Conservation (phyloP, 805 yeast species). For the Wickerhamomyces strasburgensis region DNA sequence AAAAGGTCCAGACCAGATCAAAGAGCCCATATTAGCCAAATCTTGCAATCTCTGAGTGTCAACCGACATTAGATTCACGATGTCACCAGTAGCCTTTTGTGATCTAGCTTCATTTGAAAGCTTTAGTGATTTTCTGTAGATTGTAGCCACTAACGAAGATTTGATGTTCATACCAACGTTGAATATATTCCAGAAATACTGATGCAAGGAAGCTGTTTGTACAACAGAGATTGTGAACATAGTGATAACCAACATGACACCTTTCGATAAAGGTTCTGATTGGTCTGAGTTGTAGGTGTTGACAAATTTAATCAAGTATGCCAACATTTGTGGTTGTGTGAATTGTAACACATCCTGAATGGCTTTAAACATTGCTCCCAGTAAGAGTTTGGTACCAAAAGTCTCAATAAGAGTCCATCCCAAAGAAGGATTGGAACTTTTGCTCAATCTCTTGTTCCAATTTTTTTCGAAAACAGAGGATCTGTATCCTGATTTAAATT, state of each 20-base stretch:
- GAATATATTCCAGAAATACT: constrained; percentile 69
- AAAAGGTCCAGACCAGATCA: constrained; percentile 91
- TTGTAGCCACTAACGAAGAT: constrained; percentile 60
- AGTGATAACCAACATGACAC: constrained; percentile 66
- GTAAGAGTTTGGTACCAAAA: constrained; percentile 63
- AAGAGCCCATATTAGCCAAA: constrained; percentile 68
- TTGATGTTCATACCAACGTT: constrained; percentile 75
- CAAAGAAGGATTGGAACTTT: constrained; percentile 43
- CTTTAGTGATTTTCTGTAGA: constrained; percentile 63
- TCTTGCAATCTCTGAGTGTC: constrained; percentile 89
- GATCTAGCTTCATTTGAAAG: constrained; percentile 69
- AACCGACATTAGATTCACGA: constrained; percentile 91
- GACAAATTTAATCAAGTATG: constrained; percentile 57
- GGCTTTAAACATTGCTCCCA: constrained; percentile 72
- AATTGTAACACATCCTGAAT: constrained; percentile 78
- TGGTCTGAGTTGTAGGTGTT: constrained; percentile 37
- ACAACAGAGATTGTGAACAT: constrained; percentile 74
- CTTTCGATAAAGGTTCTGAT: constrained; percentile 57
- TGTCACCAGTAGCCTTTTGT: constrained; percentile 80
- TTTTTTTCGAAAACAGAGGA: constrained; percentile 44
- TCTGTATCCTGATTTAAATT: constrained; percentile 52
- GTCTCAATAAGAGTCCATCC: constrained; percentile 56
- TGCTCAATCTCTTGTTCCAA: constrained; percentile 62
- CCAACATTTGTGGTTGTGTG: constrained; percentile 77
- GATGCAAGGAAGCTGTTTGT: constrained; percentile 76